A percentile compares a stretch with the other conserved stretches of the same genome.
Evolutionary conservation across 169 alveolate species (phyloP).

Genomic region (Toxoplasma gondii): DNA sequence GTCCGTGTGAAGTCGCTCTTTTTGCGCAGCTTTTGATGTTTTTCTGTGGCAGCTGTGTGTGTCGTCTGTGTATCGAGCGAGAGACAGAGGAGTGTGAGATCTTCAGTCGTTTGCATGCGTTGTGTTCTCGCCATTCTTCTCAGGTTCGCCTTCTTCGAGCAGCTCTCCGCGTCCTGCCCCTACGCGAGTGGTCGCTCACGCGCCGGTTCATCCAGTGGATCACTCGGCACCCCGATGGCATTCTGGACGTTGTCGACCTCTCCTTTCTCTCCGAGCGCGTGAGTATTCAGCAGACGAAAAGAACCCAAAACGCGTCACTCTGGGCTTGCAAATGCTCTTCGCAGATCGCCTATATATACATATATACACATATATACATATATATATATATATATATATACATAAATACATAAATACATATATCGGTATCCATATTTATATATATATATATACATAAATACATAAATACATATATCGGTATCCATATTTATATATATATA

Average conservation of each 20-base stretch:
- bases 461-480: too few relatives aligned
- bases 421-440: background rate
- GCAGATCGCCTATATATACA: too few relatives aligned
- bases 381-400: background rate
- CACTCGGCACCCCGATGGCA: constrained; percentile 29
- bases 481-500: too few relatives aligned
- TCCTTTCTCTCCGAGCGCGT: background rate
- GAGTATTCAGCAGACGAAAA: background rate
- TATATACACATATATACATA: background rate
- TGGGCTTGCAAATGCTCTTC: too few relatives aligned
- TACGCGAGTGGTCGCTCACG: constrained; percentile 76
- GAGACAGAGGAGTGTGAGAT: too few relatives aligned
- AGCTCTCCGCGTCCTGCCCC: constrained; percentile 68
- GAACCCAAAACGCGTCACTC: too few relatives aligned
- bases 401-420: background rate
- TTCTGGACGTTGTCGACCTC: background rate
- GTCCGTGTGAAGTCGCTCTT: too few relatives aligned
- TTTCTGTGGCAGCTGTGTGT: too few relatives aligned
- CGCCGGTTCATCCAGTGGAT: constrained; percentile 74
- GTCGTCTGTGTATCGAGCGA: too few relatives aligned
- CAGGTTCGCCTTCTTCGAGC: constrained; percentile 65
- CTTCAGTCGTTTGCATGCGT: background rate
- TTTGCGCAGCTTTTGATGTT: too few relatives aligned
- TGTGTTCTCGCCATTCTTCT: background rate
- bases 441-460: too few relatives aligned